A percentile compares a stretch with the other conserved stretches of the same genome.
Evolutionary conservation across 768 basidiomycete species (phyloP).

Genomic region (Naganishia vaughanmartiniae): DNA sequence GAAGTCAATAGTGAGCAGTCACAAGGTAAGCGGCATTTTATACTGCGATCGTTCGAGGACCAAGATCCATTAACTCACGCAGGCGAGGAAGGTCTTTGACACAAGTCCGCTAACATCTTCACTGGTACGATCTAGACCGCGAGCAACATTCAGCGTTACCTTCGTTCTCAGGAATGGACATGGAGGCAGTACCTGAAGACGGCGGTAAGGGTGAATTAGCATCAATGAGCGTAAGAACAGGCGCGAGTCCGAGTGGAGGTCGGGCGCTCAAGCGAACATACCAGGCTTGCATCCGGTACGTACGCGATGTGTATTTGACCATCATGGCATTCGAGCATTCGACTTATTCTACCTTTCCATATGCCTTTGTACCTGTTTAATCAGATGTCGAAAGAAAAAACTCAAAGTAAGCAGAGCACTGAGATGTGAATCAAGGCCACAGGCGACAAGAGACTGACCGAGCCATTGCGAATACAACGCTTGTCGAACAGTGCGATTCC

Average conservation of each 20-base stretch:
- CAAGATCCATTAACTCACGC: background rate
- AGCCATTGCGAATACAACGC: background rate
- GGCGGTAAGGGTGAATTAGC: background rate
- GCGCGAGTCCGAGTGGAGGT: background rate
- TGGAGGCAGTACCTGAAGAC: background rate
- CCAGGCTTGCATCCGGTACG: conserved; percentile 26
- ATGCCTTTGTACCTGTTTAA: background rate
- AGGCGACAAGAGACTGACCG: background rate
- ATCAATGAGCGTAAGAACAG: background rate
- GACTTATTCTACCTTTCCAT: background rate
- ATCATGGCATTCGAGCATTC: background rate
- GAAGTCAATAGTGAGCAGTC: background rate
- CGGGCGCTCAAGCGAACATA: conserved; percentile 16
- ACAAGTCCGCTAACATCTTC: too few species aligned
- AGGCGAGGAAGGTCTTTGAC: too few species aligned
- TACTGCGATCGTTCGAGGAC: background rate
- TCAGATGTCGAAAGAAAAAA: conserved; percentile 26
- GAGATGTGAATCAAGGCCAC: too few species aligned
- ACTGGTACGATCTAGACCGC: background rate
- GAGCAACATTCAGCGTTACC: background rate
- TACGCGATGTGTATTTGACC: background rate
- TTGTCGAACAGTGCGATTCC: conserved; percentile 12
- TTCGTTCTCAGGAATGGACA: background rate
- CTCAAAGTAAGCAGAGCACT: conserved; percentile 12
- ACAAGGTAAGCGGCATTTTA: background rate